Evolutionary conservation across 2,329 filamentous ascomycete genomes (phyloP), one percentile per base, ranked within the genome.

Genomic region (Colletotrichum zoysiae): DNA sequence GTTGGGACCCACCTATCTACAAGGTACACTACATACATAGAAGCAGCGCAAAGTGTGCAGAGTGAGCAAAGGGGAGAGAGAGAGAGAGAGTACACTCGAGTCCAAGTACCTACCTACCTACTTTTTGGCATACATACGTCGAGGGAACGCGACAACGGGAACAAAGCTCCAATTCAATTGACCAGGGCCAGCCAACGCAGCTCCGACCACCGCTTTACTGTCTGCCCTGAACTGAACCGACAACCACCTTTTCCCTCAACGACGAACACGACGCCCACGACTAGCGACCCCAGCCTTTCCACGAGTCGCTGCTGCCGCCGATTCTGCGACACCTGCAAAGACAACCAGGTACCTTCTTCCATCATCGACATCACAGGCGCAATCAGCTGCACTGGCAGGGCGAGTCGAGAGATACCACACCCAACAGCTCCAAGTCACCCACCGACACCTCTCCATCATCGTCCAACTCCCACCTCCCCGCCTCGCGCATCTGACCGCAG

Each of bases 161-260:
- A 48, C 35, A 55, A 61, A 51, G 67, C 46, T 58, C 67, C 70
- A 55, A 44, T 64, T 55, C 46, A 64, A 44, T 64, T 55, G 48
- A 64, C 50, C 61, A 62, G 60, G 60, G 46, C 11, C 30, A 11
- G 40, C 30, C 44, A 50, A 35, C 42, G 60, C 65, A 70, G 65
- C 69, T 69, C 69, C 65, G 50, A 71, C 57, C 58, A 63, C 68
- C 50, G 46, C 63, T 46, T 63, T 64, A 48, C 53, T n/a, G 33
- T n/a, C 20, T 33, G 51, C 42, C 53, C 66, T 23, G 58, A 50
- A 69, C 66, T 23, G 58, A 50, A 69, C 59, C 55, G 38, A 63
- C 65, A 46, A 59, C 66, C 63, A 58, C 5, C 26, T 48, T 30
- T 62, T 51, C 23, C 16, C 59, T 23, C 35, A 20, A 38, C 63